Evolutionary conservation across 805 yeast genomes (phyloP), one percentile per base, ranked within the genome.

Genomic region (Wickerhamiella azymoides): DNA sequence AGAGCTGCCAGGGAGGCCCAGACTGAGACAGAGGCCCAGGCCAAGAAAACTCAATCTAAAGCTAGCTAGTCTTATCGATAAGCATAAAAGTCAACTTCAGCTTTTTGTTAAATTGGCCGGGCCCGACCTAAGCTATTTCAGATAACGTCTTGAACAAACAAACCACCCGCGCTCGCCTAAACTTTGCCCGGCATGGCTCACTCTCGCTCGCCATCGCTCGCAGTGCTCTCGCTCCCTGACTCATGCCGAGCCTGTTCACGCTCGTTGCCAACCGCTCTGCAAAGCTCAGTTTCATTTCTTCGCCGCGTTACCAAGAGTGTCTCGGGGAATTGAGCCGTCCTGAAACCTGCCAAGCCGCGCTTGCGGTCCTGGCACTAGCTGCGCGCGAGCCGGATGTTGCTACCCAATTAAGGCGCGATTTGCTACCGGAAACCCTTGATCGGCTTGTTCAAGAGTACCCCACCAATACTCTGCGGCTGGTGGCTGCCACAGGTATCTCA

Each of bases 361-460:
- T 41, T 13, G 36, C 27, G 9, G 13, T 33, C 5, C 25, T 41
- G 13, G 26, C 44, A 14, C 26, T 41, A 5, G 44, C 44, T 10
- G 37, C 44, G 9, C 44, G 44, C 24, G 44, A 41, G 17, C 44
- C 44, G 8, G 33, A n/a, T 14, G 44, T 33, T 11, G 36, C 36
- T 6, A 10, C 10, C 8, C 32, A 32, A 10, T 37, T 41, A 4
- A 10, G 33, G 11, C 9, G 5, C 33, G 33, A 30, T n/a, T n/a
- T 25, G 13, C 3, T 6, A 8, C 16, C 33, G 10, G 3, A 14
- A 4, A 10, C 25, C 3, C 26, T 41, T 18, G 44, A 41, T 2
- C 1, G 13, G 14, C n/a, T 32, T 3, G 9, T 41, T 7, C n/a
- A 26, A 2, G 6, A 4, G 3, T n/a, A 41, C 32, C 9, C 38